Evolutionary conservation across 1,139 yeast genomes (phyloP).

Genomic region (Candida sp.): DNA sequence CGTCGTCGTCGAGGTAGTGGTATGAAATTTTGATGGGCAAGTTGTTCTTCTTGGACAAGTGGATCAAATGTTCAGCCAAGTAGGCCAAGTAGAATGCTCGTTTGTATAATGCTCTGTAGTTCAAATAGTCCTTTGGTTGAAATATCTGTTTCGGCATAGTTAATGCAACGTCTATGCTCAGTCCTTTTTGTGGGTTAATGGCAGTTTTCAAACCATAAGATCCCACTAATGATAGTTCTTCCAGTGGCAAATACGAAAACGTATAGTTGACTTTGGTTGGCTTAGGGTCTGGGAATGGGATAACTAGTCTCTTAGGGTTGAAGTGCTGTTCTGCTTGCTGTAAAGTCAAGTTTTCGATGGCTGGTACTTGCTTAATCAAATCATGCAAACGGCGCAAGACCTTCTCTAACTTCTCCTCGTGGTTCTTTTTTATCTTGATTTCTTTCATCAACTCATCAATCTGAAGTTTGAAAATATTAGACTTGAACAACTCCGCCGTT

Average conservation of each 20-base stretch:
- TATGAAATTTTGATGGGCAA: conserved; percentile 58
- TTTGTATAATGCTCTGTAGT: conserved; percentile 89
- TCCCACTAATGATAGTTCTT: conserved; percentile 80
- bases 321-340: conserved; percentile 55
- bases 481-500: conserved; percentile 91
- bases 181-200: conserved; percentile 50
- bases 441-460: conserved; percentile 90
- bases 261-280: conserved; percentile 73
- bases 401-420: conserved; percentile 71
- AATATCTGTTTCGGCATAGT: conserved; percentile 81
- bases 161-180: conserved; percentile 76
- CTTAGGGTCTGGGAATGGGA: conserved; percentile 92
- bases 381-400: conserved; percentile 80
- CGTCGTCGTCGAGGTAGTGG: conserved; percentile 68
- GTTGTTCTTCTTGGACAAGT: conserved; percentile 56
- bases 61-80: conserved; percentile 65
- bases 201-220: conserved; percentile 90
- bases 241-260: conserved; percentile 74
- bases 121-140: conserved; percentile 87
- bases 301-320: conserved; percentile 53
- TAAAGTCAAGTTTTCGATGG: conserved; percentile 52
- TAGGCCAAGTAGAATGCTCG: conserved; percentile 87
- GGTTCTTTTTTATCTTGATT: conserved; percentile 71
- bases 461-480: conserved; percentile 92
- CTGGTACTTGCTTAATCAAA: conserved; percentile 65